These are phyloP conservation scores for Amanita polypyramis DNA, from an alignment of 768 basidiomycete genomes.

Conservation along the genomic window DNA sequence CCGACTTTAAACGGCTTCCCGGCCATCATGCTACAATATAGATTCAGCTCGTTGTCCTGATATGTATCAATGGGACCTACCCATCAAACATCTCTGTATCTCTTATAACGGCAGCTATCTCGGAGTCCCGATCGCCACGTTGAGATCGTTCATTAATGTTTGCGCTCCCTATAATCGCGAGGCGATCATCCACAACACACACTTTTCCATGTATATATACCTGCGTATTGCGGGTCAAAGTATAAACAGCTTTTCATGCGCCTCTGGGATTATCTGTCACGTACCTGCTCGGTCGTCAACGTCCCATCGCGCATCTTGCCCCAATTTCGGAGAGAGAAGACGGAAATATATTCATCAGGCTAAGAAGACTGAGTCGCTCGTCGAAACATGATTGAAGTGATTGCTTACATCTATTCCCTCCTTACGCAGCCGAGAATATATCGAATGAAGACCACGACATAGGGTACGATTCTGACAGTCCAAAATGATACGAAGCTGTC, in stretches of 20 bases:
- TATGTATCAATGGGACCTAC: constrained; percentile 27
- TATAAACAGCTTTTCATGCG: background rate
- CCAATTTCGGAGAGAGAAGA: constrained; percentile 93
- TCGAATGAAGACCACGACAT: constrained; percentile 81
- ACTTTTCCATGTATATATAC: constrained; percentile 89
- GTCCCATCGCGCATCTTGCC: constrained; percentile 77
- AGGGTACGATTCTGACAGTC: constrained; percentile 93
- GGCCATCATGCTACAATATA: constrained; percentile 69
- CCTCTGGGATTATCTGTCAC: constrained; percentile 10
- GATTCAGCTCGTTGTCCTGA: background rate
- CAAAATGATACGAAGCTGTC: constrained; percentile 82
- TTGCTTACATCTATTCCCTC: constrained; percentile 77
- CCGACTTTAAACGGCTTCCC: constrained; percentile 93
- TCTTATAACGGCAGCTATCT: constrained; percentile 83
- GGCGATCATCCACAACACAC: constrained; percentile 88
- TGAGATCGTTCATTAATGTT: constrained; percentile 98
- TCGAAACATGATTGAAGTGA: constrained; percentile 6
- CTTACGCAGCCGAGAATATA: constrained; percentile 75
- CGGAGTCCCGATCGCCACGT: constrained; percentile 94
- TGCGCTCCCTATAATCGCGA: constrained; percentile 91
- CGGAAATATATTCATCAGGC: constrained; percentile 87
- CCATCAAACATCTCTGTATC: constrained; percentile 97
- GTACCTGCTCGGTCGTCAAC: constrained; percentile 80
- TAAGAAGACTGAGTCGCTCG: constrained; percentile 18
- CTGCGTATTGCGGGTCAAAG: constrained; percentile 22